Percentiles rank a stretch among this genome's conserved stretches.
Evolutionary conservation across 352 stramenopile genomes (phyloP).

Genomic region (Lagenidium giganteum): DNA sequence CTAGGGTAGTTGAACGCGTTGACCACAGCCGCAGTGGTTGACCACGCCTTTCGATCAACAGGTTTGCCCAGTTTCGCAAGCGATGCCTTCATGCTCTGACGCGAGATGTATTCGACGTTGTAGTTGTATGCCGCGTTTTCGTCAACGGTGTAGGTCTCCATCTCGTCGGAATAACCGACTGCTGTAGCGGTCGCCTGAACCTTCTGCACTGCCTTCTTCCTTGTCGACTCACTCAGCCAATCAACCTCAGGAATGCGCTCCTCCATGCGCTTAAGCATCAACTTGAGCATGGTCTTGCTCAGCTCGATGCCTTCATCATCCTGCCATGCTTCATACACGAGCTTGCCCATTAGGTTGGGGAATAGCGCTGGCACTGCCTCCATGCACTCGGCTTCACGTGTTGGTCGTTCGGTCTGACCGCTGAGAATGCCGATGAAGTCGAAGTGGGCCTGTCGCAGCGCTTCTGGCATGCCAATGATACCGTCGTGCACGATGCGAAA

Average conservation of each 20-base stretch:
- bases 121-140: conserved; percentile 31
- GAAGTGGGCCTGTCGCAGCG: conserved; percentile 81
- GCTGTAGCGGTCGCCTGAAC: conserved; percentile 44
- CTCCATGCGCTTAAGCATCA: conserved; percentile 69
- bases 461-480: conserved; percentile 26
- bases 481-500: conserved; percentile 36
- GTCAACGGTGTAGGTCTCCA: conserved; percentile 49
- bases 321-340: conserved; percentile 68
- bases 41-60: conserved; percentile 61
- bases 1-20: conserved; percentile 84
- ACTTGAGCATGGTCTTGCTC: conserved; percentile 80
- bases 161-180: conserved; percentile 41
- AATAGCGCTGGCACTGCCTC: conserved; percentile 19
- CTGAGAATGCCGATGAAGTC: conserved; percentile 80
- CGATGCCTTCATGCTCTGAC: conserved; percentile 23
- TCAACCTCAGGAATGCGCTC: conserved; percentile 78
- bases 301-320: conserved; percentile 53
- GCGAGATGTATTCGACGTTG: too few relatives aligned
- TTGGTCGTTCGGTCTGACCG: conserved; percentile 49
- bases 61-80: conserved; percentile 26
- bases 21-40: conserved; percentile 87
- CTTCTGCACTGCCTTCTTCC: conserved; percentile 72
- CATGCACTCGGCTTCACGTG: conserved; percentile 61
- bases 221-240: conserved; percentile 87
- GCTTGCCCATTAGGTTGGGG: conserved; percentile 47